phyloP scores from a whole-genome alignment of 306 rosid genomes.

The Vigna trinervia region DNA sequence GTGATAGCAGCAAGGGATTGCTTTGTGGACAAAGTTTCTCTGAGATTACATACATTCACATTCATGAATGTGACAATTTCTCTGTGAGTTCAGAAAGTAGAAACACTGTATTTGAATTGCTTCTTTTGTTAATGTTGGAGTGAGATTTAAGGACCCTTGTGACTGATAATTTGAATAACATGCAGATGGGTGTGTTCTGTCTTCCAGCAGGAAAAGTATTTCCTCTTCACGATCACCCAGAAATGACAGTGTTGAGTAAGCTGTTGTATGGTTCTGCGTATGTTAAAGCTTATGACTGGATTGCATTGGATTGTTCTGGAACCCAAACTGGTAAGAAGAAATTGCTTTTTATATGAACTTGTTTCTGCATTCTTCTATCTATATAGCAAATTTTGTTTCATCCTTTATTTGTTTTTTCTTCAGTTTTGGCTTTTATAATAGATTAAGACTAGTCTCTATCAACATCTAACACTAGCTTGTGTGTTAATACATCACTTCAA shows the following conservation, averaged over 20 bases:
- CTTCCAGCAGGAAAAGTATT: conserved; percentile 58
- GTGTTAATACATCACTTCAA: not conserved
- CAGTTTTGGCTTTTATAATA: not conserved
- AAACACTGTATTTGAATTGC: not conserved
- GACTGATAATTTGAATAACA: not conserved
- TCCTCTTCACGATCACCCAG: conserved; percentile 80
- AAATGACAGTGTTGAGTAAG: conserved; percentile 78
- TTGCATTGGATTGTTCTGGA: conserved; percentile 39
- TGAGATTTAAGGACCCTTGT: not conserved
- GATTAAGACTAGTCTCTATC: not conserved
- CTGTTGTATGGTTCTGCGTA: conserved; percentile 61
- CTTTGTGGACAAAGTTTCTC: conserved; percentile 53
- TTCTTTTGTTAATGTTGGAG: not conserved
- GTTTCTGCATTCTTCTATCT: not conserved
- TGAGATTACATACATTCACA: conserved; percentile 67
- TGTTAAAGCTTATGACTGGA: conserved; percentile 71
- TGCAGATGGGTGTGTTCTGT: conserved; percentile 73
- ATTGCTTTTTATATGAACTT: not conserved
- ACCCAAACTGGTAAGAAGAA: conserved; percentile 54
- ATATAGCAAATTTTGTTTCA: not conserved
- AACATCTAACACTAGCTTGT: not conserved
- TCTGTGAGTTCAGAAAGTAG: conserved; percentile 49
- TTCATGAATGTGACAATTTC: conserved; percentile 63
- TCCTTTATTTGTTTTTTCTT: not conserved
- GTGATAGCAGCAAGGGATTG: conserved; percentile 43